Evolutionary conservation across 2,329 filamentous ascomycete genomes (phyloP), one percentile per base, ranked within the genome.

Genomic region (Zymoseptoria ardabiliae): DNA sequence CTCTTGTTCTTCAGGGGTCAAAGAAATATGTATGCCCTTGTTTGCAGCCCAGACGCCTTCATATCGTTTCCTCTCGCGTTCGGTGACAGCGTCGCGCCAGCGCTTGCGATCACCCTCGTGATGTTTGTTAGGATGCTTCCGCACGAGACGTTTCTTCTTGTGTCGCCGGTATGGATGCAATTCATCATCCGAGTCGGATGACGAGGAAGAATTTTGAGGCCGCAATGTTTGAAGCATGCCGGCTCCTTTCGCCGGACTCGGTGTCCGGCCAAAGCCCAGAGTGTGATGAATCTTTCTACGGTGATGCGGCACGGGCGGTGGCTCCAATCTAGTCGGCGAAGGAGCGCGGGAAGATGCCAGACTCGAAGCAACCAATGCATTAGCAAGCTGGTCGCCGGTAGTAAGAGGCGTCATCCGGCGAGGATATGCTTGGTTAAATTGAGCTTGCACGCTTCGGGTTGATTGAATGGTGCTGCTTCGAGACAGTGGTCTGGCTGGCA

Each of bases 11-110:
- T 62, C 59, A 0, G 57, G 51, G 8, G 68, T 68, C 55, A 70
- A 69, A 10, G 71, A 62, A 23, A 72, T 69, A 53, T 72, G 66
- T 0, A 85, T 60, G 0, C 89, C 89, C 54, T 85, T 84, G 68
- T 94, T 94, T 50, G 88, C 90, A 1, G 90, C 90, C 89, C 89
- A 94, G 1, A 94, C 82, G 2, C 88, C 90, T 72, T 93, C 90
- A 72, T 94, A 94, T 1, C 90, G 81, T 69, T 88, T 89, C n/a
- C 88, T 79, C 69, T 94, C 89, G 4, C 84, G 78, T 53, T 84
- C 81, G 0, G 87, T 89, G 50, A 94, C 83, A 61, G 85, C 80
- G 65, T 92, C 89, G 50, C 88, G 82, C 90, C 90, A 94, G 6
- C 88, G 83, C 68, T 85, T 86, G 19, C 89, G 82, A 3, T 87